Conservation (phyloP, 352 stramenopile genomes). For the Globisporangium nagaii region DNA sequence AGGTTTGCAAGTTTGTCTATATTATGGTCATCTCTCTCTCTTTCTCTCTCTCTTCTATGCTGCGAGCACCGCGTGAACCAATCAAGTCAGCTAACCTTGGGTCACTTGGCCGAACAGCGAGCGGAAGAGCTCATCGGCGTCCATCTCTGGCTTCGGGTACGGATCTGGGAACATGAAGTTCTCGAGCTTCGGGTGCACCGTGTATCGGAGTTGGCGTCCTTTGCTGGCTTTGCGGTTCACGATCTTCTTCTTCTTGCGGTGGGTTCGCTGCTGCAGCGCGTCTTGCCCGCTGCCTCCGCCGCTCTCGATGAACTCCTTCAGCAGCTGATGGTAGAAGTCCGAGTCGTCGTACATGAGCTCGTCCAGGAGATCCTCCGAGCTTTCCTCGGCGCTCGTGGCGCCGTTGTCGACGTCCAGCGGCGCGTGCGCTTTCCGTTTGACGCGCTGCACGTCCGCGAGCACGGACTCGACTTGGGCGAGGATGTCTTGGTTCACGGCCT, state of each 20-base stretch:
- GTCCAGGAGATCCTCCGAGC: conserved; percentile 50
- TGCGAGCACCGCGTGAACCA: not conserved
- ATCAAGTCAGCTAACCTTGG: conserved; percentile 25
- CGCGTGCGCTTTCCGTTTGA: conserved; percentile 82
- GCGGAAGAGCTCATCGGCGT: conserved; percentile 80
- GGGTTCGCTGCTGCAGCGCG: conserved; percentile 41
- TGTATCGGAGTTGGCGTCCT: conserved; percentile 77
- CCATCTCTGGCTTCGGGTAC: conserved; percentile 68
- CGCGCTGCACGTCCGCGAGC: conserved; percentile 70
- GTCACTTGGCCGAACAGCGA: conserved; percentile 74
- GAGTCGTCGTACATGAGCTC: conserved; percentile 86
- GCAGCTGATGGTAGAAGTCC: conserved; percentile 85
- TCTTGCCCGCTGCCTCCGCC: conserved; percentile 46
- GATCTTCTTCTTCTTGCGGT: conserved; percentile 82
- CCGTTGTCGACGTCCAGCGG: conserved; percentile 33
- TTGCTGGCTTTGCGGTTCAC: conserved; percentile 89
- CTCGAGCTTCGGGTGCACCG: conserved; percentile 82
- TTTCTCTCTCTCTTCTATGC: conserved; percentile 15
- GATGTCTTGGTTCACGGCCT: conserved; percentile 85
- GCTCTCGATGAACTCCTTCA: conserved; percentile 87
- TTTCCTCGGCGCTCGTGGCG: conserved; percentile 29
- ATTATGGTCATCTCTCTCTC: conserved; percentile 17
- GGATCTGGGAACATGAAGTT: conserved; percentile 90
- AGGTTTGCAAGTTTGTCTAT: conserved; percentile 9
- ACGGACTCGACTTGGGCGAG: conserved; percentile 81